phyloP scores from a whole-genome alignment of 495 filamentous ascomycete species.

The Podospora appendiculata region DNA sequence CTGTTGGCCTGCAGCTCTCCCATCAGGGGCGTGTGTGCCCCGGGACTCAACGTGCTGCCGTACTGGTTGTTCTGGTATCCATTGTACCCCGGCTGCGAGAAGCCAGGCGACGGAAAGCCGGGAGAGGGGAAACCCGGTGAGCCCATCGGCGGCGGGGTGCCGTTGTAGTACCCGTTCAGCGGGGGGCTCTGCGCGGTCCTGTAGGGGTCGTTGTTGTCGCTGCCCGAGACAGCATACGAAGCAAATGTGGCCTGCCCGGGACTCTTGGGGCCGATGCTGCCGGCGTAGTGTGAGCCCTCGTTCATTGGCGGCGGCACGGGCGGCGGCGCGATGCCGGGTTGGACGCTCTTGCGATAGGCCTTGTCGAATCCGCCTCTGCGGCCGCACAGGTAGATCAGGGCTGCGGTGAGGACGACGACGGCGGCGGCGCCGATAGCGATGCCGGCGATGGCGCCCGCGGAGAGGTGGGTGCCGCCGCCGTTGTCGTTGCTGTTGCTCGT shows the following conservation, averaged over 20 bases:
- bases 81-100: background rate
- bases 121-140: background rate
- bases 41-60: background rate
- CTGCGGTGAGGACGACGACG: conserved; percentile 26
- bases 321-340: background rate
- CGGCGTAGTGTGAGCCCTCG: conserved; percentile 12
- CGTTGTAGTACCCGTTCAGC: conserved; percentile 1
- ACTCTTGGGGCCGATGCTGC: conserved; percentile 15
- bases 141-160: conserved; percentile 7
- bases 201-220: conserved; percentile 6
- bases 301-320: conserved; percentile 8
- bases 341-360: conserved; percentile 16
- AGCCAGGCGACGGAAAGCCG: background rate
- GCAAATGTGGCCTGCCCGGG: conserved; percentile 16
- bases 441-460: conserved; percentile 37
- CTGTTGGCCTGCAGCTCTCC: background rate
- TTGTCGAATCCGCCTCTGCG: conserved; percentile 27
- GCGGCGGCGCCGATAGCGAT: conserved; percentile 38
- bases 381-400: conserved; percentile 35
- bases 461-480: conserved; percentile 4
- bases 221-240: conserved; percentile 2
- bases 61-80: background rate
- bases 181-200: conserved; percentile 4
- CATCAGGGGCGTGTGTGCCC: conserved; percentile 2
- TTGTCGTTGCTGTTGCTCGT: conserved; percentile 1